phyloP scores from a whole-genome alignment of 129 eudicot genomes.

The Centaurea solstitialis region DNA sequence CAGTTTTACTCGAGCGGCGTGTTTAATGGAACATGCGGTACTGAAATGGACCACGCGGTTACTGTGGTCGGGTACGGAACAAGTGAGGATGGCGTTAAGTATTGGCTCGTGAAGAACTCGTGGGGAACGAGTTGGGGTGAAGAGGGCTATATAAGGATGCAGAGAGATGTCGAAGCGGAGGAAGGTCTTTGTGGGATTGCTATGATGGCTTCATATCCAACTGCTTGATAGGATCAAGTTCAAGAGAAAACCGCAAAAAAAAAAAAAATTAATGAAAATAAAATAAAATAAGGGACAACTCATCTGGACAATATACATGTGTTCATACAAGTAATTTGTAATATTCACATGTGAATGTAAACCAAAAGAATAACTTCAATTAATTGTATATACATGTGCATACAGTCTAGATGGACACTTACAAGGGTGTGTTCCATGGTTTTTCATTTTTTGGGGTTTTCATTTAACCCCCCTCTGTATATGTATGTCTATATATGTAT shows the following conservation, averaged over 20 bases:
- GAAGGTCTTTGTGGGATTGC: slow-evolving; percentile 41
- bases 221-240: slow-evolving; percentile 2
- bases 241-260: background rate
- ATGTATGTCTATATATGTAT: no score
- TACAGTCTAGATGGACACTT: no score
- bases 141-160: slow-evolving; percentile 34
- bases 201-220: slow-evolving; percentile 38
- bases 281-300: no score
- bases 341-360: no score
- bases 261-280: no score
- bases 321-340: no score
- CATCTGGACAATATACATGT: no score
- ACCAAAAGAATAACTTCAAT: no score
- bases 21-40: slow-evolving; percentile 5
- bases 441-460: no score
- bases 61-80: slow-evolving; percentile 34
- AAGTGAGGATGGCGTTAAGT: slow-evolving; percentile 32
- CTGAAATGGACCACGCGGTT: slow-evolving; percentile 29
- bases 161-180: slow-evolving; percentile 17
- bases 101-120: slow-evolving; percentile 50
- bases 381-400: no score
- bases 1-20: background rate
- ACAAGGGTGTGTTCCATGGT: no score
- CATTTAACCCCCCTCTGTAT: no score
- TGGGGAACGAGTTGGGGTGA: slow-evolving; percentile 45